Percentiles rank a stretch among this genome's conserved stretches.
Evolutionary conservation across 75 land plant species (phyloP).

Genomic region (Cryptomeria japonica): DNA sequence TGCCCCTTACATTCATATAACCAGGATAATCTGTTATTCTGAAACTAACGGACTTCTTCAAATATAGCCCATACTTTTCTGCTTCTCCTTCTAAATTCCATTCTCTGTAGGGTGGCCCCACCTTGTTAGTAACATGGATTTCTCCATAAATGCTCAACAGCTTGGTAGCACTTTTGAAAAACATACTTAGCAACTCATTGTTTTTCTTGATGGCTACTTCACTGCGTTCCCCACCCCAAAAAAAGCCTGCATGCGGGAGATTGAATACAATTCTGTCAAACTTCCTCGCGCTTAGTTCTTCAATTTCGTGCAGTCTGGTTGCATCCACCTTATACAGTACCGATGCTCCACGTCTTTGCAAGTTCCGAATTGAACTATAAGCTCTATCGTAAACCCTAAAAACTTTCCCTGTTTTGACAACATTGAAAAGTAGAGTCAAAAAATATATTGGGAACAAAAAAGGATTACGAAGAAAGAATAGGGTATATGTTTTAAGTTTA

Average conservation of each 20-base stretch:
- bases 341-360: constrained; percentile 20
- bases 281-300: background rate
- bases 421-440: too few relatives aligned
- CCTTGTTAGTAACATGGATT: constrained; percentile 35
- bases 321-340: constrained; percentile 3
- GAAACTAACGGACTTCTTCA: constrained; percentile 27
- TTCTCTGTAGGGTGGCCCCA: constrained; percentile 29
- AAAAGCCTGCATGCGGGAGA: constrained; percentile 17
- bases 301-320: background rate
- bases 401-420: background rate
- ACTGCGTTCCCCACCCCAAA: background rate
- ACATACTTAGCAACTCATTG: constrained; percentile 25
- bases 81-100: constrained; percentile 37
- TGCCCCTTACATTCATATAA: constrained; percentile 38
- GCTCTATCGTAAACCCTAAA: background rate
- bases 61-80: constrained; percentile 22
- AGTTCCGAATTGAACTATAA: background rate
- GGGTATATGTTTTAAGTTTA: too few relatives aligned
- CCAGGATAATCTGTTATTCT: constrained; percentile 32
- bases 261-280: constrained; percentile 15
- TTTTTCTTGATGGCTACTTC: constrained; percentile 7
- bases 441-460: too few relatives aligned
- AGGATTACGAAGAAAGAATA: too few relatives aligned
- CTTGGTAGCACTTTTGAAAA: constrained; percentile 26
- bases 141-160: constrained; percentile 23